These are phyloP conservation scores for Suillus sp. DNA, from an alignment of 768 basidiomycete species.

Conservation along the genomic window DNA sequence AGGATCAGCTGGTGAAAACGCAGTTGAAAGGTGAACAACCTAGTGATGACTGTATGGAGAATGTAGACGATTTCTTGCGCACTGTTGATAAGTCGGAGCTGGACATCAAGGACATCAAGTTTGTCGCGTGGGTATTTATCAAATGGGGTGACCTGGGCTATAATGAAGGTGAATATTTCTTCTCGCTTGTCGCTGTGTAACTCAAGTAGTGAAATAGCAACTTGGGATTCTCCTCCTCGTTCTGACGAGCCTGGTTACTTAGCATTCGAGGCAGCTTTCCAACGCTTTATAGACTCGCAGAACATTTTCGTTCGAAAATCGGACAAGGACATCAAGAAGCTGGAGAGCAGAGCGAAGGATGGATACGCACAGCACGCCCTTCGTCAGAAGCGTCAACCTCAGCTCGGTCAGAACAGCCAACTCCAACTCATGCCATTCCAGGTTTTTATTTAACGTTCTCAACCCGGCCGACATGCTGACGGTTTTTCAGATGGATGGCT, in stretches of 20 bases:
- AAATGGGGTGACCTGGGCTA: constrained; percentile 97
- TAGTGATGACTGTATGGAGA: constrained; percentile 51
- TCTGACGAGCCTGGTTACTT: constrained; percentile 55
- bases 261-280: constrained; percentile 70
- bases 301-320: constrained; percentile 56
- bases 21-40: constrained; percentile 69
- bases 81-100: constrained; percentile 42
- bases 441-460: constrained; percentile 38
- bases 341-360: constrained; percentile 58
- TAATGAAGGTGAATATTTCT: constrained; percentile 64
- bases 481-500: constrained; percentile 62
- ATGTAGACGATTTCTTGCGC: constrained; percentile 55
- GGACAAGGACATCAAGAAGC: constrained; percentile 40
- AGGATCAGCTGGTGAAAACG: constrained; percentile 37
- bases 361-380: constrained; percentile 54
- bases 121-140: constrained; percentile 80
- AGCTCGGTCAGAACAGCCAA: constrained; percentile 64
- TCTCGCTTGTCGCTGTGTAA: constrained; percentile 13
- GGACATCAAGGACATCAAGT: constrained; percentile 51
- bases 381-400: constrained; percentile 49
- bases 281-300: constrained; percentile 63
- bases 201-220: constrained; percentile 49
- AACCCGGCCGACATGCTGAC: constrained; percentile 12
- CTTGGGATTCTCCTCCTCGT: constrained; percentile 89
- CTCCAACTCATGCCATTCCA: constrained; percentile 88